Evolutionary conservation across 192 early-diverging fungal genomes (phyloP), one percentile per base, ranked within the genome.

Genomic region (Mortierella alpina): DNA sequence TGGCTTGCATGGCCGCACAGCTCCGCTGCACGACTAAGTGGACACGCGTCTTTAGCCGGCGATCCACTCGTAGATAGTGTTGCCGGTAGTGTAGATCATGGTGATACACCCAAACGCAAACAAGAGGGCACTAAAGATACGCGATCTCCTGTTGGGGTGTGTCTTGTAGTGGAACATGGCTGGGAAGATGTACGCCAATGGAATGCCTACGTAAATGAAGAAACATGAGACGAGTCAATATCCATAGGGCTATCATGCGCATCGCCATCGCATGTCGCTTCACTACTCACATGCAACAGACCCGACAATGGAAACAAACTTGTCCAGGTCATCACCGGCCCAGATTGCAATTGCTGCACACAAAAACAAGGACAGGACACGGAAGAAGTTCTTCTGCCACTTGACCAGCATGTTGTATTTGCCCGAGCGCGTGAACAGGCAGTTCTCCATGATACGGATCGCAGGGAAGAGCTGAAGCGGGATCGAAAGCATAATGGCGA

Each of bases 401-500:
- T 98, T 97, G 73, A 97, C 92, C 23, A 89, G 62, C 13, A 66
- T 85, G 67, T 90, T 90, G 70, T 86, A 82, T 79, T 97, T 97
- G 59, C 97, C 97, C 22, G 92, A 93, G 72, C 89, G 84, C 10
- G 90, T 84, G 63, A 97, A 97, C n/a, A 97, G 53, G 17, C 89
- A 95, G 48, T 90, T 91, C 72, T 98, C 96, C 65, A 92, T 92
- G 75, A 99, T 99, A 65, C 95, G 92, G 68, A 97, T 95, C 9
- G 95, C 93, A 1, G 97, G 96, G 84, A 98, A 99, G 57, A 97
- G 87, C 56, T 93, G 93, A 48, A 99, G 85, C 3, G 97, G 97
- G 57, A 97, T 96, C 10, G 95, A 96, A 39, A 98, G 86, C 84
- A 95, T 90, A 70, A 99, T 99, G 22, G 97, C 96, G 56, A 98